phyloP scores from a whole-genome alignment of 208 protist species.

The Balamuthia mandrillaris region DNA sequence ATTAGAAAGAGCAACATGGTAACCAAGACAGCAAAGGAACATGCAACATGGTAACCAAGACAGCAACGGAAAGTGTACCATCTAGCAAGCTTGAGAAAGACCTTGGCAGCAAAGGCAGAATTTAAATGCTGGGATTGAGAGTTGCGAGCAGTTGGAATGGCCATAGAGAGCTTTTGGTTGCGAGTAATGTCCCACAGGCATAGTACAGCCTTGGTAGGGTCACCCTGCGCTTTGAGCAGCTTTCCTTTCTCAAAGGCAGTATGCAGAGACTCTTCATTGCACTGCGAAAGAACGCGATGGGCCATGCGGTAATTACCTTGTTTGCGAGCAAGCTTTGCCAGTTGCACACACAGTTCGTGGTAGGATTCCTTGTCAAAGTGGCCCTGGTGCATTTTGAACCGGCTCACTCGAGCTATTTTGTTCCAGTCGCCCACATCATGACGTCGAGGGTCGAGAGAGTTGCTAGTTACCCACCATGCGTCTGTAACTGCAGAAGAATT shows the following conservation, averaged over 20 bases:
- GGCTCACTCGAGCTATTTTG: not conserved
- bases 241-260: not conserved
- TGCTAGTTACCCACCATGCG: not conserved
- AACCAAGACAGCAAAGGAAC: too few species aligned
- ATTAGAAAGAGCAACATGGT: too few species aligned
- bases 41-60: too few species aligned
- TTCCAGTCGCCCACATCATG: constrained; percentile 11
- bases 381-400: not conserved
- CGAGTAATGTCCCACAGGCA: constrained; percentile 3
- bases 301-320: constrained; percentile 4
- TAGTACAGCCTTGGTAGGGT: not conserved
- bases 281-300: not conserved
- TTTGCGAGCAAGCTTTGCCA: constrained; percentile 10
- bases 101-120: not conserved
- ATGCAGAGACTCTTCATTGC: not conserved
- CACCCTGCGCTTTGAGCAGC: not conserved
- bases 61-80: too few species aligned
- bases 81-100: constrained; percentile 5
- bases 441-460: not conserved
- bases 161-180: too few species aligned
- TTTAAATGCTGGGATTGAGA: too few species aligned
- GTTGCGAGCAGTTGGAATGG: too few species aligned
- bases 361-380: not conserved
- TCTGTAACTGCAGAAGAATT: too few species aligned
- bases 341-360: not conserved